These are phyloP conservation scores for Periglandula ipomoeae DNA, from an alignment of 2,329 filamentous ascomycete species.

Conservation along the genomic window DNA sequence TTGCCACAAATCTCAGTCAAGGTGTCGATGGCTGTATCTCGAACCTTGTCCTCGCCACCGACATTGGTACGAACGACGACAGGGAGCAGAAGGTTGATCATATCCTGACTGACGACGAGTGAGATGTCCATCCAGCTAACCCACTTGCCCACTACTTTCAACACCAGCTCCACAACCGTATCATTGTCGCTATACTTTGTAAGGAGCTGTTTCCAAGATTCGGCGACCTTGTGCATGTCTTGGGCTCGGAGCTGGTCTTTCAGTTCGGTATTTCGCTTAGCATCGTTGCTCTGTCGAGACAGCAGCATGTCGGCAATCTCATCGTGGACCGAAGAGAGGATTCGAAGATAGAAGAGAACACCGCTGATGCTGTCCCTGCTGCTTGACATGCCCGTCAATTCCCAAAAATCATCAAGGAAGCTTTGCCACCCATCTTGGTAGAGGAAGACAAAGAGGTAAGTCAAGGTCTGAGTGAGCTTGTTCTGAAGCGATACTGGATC, in stretches of 20 bases:
- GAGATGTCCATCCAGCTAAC: conserved; percentile 98
- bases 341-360: conserved; percentile 78
- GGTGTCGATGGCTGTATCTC: conserved; percentile 86
- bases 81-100: conserved; percentile 77
- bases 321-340: conserved; percentile 85
- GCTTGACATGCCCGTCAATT: conserved; percentile 57
- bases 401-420: conserved; percentile 85
- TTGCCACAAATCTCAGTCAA: conserved; percentile 95
- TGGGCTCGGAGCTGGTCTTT: conserved; percentile 84
- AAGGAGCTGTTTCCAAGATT: conserved; percentile 87
- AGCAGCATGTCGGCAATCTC: conserved; percentile 93
- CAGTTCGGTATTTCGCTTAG: conserved; percentile 76
- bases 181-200: conserved; percentile 66
- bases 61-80: conserved; percentile 68
- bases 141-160: conserved; percentile 93
- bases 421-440: conserved; percentile 81
- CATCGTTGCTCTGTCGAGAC: conserved; percentile 65
- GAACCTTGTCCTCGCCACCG: conserved; percentile 64
- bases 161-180: conserved; percentile 71
- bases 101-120: conserved; percentile 80
- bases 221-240: conserved; percentile 80
- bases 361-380: conserved; percentile 63
- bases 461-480: conserved; percentile 93
- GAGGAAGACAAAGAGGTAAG: conserved; percentile 80
- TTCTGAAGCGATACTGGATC: conserved; percentile 81